Conservation (phyloP, 805 yeast species). For the Cyberlindnera misumaiensis region DNA sequence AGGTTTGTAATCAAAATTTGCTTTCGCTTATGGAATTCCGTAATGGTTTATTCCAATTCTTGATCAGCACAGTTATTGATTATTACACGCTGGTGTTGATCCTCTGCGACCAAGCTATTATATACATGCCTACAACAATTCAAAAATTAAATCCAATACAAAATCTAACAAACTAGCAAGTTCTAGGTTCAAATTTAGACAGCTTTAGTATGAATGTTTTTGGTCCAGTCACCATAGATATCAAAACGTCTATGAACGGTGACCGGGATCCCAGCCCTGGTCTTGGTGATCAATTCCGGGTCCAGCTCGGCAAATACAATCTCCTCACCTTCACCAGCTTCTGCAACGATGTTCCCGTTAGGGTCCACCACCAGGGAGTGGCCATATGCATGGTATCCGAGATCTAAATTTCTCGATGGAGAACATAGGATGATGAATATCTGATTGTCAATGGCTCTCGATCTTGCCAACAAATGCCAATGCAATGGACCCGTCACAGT, state of each 20-base stretch:
- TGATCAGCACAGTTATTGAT: too few relatives aligned
- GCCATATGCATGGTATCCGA: slow-evolving; percentile 58
- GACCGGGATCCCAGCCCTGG: slow-evolving; percentile 65
- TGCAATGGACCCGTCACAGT: slow-evolving; percentile 83
- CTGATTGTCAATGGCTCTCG: slow-evolving; percentile 75
- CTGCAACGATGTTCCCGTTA: slow-evolving; percentile 54
- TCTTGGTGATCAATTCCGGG: slow-evolving; percentile 47
- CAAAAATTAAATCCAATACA: too few relatives aligned
- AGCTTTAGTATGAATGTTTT: slow-evolving; percentile 15
- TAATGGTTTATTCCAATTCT: too few relatives aligned
- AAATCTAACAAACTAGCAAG: too few relatives aligned
- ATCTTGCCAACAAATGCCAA: slow-evolving; percentile 71
- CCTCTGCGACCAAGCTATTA: too few relatives aligned
- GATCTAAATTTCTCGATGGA: slow-evolving; percentile 72
- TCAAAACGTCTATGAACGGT: slow-evolving; percentile 67
- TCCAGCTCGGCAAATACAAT: slow-evolving; percentile 70
- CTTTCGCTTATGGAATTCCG: too few relatives aligned
- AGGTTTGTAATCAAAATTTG: too few relatives aligned
- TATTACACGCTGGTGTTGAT: too few relatives aligned
- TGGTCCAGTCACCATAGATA: slow-evolving; percentile 28
- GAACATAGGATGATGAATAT: slow-evolving; percentile 73
- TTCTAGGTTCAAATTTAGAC: too few relatives aligned
- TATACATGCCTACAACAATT: too few relatives aligned
- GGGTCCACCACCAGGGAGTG: slow-evolving; percentile 66
- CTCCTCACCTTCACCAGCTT: slow-evolving; percentile 77